Percentiles rank a stretch among this genome's conserved stretches.
Evolutionary conservation across 139 green algal species (phyloP).

Genomic region (Closterium sp.): DNA sequence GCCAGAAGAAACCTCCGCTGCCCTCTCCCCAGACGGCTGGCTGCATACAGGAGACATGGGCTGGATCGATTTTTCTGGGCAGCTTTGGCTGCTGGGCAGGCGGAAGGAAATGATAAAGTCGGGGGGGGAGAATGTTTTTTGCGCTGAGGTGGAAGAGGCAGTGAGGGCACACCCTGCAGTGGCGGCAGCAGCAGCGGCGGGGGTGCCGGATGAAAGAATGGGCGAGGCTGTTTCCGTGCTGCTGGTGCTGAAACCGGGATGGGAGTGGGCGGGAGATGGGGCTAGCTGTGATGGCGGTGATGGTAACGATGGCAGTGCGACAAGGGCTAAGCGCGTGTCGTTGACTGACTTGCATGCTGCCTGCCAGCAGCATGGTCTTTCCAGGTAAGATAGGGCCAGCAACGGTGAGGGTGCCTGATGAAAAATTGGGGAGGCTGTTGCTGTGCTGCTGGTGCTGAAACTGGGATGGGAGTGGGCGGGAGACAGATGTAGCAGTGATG

Average conservation of each 20-base stretch:
- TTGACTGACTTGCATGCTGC: neutral
- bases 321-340: neutral
- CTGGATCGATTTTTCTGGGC: slow-evolving; percentile 49
- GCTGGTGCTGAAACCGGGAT: slow-evolving; percentile 61
- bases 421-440: neutral
- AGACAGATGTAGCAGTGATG: neutral
- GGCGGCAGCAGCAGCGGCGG: slow-evolving; percentile 71
- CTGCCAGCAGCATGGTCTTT: neutral
- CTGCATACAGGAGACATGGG: slow-evolving; percentile 77
- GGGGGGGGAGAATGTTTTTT: slow-evolving; percentile 86
- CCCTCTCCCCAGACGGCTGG: slow-evolving; percentile 62
- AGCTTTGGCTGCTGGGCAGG: slow-evolving; percentile 77
- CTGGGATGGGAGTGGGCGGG: neutral
- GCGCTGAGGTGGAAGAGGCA: slow-evolving; percentile 67
- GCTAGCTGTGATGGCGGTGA: neutral
- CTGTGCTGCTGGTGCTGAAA: neutral
- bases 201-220: slow-evolving; percentile 69
- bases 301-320: neutral
- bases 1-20: slow-evolving; percentile 43
- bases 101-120: slow-evolving; percentile 87
- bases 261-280: slow-evolving; percentile 19
- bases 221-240: slow-evolving; percentile 73
- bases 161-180: slow-evolving; percentile 64
- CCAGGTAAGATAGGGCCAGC: neutral
- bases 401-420: neutral